phyloP scores from a whole-genome alignment of 192 early-diverging fungal species.

The Globomyces pollinis-pini region DNA sequence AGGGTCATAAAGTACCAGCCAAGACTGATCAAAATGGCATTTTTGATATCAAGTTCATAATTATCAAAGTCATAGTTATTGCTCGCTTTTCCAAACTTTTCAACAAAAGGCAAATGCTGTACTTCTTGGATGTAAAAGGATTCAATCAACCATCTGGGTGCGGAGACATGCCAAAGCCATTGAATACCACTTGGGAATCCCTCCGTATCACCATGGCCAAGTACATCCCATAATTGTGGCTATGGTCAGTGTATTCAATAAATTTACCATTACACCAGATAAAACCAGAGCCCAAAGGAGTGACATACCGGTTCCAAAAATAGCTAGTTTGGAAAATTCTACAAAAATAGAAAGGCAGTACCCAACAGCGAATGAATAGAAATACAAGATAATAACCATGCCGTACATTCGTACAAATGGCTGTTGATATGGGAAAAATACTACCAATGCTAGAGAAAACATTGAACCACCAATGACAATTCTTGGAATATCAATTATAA shows the following conservation, averaged over 20 bases:
- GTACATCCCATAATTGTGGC: conserved; percentile 43
- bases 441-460: conserved; percentile 49
- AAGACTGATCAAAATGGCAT: conserved; percentile 34
- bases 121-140: conserved; percentile 50
- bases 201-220: no score
- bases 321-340: conserved; percentile 24
- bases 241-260: no score
- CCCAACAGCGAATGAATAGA: conserved; percentile 49
- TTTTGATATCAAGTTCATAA: conserved; percentile 31
- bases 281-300: conserved; percentile 53
- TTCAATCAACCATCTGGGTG: conserved; percentile 57
- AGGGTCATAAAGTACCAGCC: conserved; percentile 49
- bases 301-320: conserved; percentile 53
- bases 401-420: conserved; percentile 22
- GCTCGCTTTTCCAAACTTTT: conserved; percentile 7
- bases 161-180: conserved; percentile 53
- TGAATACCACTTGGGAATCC: conserved; percentile 19
- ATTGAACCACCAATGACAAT: conserved; percentile 48
- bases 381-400: conserved; percentile 45
- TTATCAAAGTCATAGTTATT: conserved; percentile 35
- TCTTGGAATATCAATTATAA: conserved; percentile 51
- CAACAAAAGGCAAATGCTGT: conserved; percentile 23
- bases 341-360: conserved; percentile 48
- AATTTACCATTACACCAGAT: conserved; percentile 50
- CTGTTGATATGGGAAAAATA: conserved; percentile 42